Evolutionary conservation across 2,329 filamentous ascomycete genomes (phyloP).

Genomic region (Diaporthe citriasiana): DNA sequence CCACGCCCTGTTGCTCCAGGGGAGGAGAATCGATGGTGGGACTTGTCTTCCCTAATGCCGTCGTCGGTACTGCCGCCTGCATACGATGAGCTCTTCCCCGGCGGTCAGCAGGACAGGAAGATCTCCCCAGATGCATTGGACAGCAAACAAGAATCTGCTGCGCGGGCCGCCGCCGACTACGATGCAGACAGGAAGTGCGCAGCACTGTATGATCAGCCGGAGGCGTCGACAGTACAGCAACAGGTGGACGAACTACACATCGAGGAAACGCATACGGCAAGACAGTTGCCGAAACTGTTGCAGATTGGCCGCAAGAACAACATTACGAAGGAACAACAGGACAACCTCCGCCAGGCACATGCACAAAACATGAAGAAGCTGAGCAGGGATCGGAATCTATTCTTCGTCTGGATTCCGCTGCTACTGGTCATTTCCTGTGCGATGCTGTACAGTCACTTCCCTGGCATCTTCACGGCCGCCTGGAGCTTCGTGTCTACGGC

Average conservation of each 20-base stretch:
- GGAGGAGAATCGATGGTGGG: constrained; percentile 75
- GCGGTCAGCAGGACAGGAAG: constrained; percentile 67
- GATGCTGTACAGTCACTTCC: constrained; percentile 40
- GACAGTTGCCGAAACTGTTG: constrained; percentile 59
- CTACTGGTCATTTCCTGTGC: constrained; percentile 39
- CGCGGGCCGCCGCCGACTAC: constrained; percentile 69
- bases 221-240: constrained; percentile 43
- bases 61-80: constrained; percentile 74
- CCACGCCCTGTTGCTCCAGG: constrained; percentile 64
- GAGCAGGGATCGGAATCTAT: constrained; percentile 75
- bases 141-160: constrained; percentile 70
- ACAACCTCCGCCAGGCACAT: constrained; percentile 72
- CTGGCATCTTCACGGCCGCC: constrained; percentile 30
- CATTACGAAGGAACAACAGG: constrained; percentile 76
- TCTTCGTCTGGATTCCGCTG: constrained; percentile 70
- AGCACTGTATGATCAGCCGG: constrained; percentile 63
- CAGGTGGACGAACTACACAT: constrained; percentile 42
- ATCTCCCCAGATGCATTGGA: constrained; percentile 60
- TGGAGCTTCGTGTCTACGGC: constrained; percentile 23
- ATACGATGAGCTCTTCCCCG: constrained; percentile 84
- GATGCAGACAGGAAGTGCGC: constrained; percentile 72
- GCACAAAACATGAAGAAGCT: constrained; percentile 74
- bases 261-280: constrained; percentile 45
- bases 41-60: constrained; percentile 70
- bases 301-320: constrained; percentile 74